Percentiles rank a stretch among this genome's conserved stretches.
phyloP scores from a whole-genome alignment of 2,329 filamentous ascomycete genomes.

The Beauveria australis region DNA sequence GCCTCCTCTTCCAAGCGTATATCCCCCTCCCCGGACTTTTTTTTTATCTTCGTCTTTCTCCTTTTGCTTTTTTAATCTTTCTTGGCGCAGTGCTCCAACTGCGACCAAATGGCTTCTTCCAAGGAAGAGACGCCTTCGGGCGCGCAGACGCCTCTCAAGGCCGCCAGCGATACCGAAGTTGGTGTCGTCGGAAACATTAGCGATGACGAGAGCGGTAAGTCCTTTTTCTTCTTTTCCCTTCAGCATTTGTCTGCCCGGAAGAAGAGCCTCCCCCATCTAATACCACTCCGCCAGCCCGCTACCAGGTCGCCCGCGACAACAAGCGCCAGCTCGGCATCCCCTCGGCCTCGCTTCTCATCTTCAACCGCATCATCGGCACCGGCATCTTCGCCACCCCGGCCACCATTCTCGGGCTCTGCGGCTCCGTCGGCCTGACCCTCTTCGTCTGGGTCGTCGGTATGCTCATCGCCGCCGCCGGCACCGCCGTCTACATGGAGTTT shows the following conservation, averaged over 20 bases:
- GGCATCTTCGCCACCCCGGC: conserved; percentile 59
- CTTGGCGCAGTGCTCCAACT: not conserved
- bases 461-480: conserved; percentile 53
- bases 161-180: not conserved
- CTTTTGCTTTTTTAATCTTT: not conserved
- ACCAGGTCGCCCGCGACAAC: conserved; percentile 34
- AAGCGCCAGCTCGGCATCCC: conserved; percentile 48
- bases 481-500: conserved; percentile 58
- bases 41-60: no score
- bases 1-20: not conserved
- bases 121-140: conserved; percentile 7
- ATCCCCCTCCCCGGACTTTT: not conserved
- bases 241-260: no score
- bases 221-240: no score
- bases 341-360: conserved; percentile 50
- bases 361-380: conserved; percentile 59
- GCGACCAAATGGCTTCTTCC: not conserved
- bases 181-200: not conserved
- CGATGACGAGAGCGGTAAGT: conserved; percentile 14
- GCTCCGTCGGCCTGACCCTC: conserved; percentile 53
- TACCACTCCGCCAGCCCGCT: conserved; percentile 17
- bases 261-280: no score
- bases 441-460: conserved; percentile 57
- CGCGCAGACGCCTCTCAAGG: conserved; percentile 6
- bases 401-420: conserved; percentile 46